These are phyloP conservation scores for Suillus paluster DNA, from an alignment of 768 basidiomycete genomes.

Conservation along the genomic window DNA sequence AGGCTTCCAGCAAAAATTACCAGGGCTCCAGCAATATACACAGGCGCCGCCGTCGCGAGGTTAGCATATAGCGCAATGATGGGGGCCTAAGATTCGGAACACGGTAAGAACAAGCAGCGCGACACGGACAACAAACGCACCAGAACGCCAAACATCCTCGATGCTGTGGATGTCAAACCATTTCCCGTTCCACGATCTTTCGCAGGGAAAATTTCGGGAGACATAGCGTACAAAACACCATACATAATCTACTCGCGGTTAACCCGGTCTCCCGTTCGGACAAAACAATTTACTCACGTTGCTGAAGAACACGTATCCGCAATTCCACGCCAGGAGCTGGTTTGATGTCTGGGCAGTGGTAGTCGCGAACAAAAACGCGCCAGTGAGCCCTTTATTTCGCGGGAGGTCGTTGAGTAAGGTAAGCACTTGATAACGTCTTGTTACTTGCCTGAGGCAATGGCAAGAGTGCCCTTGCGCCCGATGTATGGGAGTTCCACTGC, in stretches of 20 bases:
- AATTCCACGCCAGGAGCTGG: conserved; percentile 79
- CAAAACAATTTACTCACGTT: conserved; percentile 44
- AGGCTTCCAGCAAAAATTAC: conserved; percentile 63
- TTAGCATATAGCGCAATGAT: conserved; percentile 75
- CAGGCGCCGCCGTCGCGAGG: conserved; percentile 65
- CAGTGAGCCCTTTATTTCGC: conserved; percentile 67
- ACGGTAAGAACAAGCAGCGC: background rate
- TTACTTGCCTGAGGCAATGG: conserved; percentile 62
- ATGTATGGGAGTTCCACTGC: conserved; percentile 66
- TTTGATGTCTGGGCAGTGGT: conserved; percentile 76
- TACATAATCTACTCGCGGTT: conserved; percentile 61
- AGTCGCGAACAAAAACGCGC: conserved; percentile 72
- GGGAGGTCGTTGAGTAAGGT: conserved; percentile 48
- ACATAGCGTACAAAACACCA: conserved; percentile 72
- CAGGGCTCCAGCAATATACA: conserved; percentile 71
- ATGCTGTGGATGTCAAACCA: conserved; percentile 61
- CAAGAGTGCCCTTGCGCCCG: conserved; percentile 70
- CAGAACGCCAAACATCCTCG: conserved; percentile 70
- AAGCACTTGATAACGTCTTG: conserved; percentile 17
- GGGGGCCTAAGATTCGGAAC: conserved; percentile 52
- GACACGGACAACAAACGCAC: conserved; percentile 41
- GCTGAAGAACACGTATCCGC: conserved; percentile 68
- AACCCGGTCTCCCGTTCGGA: background rate
- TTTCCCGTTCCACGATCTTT: conserved; percentile 78
- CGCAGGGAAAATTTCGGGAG: conserved; percentile 72